phyloP scores from a whole-genome alignment of 2,329 filamentous ascomycete species.

The Orbilia brochopaga region DNA sequence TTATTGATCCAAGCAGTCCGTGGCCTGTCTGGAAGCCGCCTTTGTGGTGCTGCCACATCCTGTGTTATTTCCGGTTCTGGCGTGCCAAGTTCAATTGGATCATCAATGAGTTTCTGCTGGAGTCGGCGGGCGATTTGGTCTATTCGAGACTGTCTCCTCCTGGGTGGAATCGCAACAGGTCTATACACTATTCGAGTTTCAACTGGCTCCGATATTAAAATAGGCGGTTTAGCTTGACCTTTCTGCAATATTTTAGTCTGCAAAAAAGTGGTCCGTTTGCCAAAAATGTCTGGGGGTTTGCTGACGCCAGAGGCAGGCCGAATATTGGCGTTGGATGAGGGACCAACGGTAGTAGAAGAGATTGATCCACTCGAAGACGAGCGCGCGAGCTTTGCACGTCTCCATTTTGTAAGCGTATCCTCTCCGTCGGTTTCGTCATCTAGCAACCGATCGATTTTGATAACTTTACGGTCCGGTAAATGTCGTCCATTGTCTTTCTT shows the following conservation, averaged over 20 bases:
- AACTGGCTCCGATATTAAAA: slow-evolving; percentile 1
- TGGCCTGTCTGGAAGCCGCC: not conserved
- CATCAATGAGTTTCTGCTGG: not conserved
- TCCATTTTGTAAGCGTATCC: slow-evolving; percentile 34
- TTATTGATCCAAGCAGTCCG: slow-evolving; percentile 12
- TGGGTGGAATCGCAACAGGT: slow-evolving; percentile 14
- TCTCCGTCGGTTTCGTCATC: slow-evolving; percentile 46
- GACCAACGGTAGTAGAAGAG: not conserved
- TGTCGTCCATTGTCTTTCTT: slow-evolving; percentile 26
- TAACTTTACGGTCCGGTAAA: slow-evolving; percentile 30
- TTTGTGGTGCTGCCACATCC: not conserved
- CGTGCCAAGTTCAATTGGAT: slow-evolving; percentile 22
- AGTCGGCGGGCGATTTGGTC: slow-evolving; percentile 22
- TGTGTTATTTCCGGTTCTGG: not conserved
- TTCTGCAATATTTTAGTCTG: slow-evolving; percentile 25
- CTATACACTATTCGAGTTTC: slow-evolving; percentile 12
- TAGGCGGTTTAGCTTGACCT: not conserved
- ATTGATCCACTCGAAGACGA: slow-evolving; percentile 9
- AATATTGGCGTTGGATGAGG: not conserved
- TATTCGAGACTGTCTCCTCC: slow-evolving; percentile 8
- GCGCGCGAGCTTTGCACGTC: slow-evolving; percentile 12
- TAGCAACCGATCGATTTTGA: slow-evolving; percentile 29
- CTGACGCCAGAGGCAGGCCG: slow-evolving; percentile 2
- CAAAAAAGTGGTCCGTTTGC: slow-evolving; percentile 10
- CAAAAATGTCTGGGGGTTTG: not conserved